Base-by-base conservation (phyloP, 495 filamentous ascomycete genomes). In the Penicillium pancosmium region DNA sequence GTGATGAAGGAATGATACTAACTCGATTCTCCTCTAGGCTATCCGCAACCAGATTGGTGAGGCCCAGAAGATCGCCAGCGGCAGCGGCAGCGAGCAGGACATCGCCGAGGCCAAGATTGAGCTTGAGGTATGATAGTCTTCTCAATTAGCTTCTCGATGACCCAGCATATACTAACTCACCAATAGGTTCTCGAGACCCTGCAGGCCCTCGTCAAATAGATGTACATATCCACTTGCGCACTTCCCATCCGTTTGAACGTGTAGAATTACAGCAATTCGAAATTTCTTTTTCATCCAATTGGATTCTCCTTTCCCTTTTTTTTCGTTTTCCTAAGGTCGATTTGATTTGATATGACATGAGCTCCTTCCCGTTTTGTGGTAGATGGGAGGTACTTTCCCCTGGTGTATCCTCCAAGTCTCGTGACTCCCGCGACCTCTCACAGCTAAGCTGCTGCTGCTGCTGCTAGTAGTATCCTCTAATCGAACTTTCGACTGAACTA, bases 91-190 rank as follows among this genome's bases (percentile, higher is more conserved):
- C 74, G 94, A 98, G 85, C 89, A 92, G 78, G 94, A 99, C 71
- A 90, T 97, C 75, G 93, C 92, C 56, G 94, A 98, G 85, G 94
- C 94, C 56, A 97, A 94, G 84, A 91, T 98, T 73, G 95, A 99
- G 82, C 79, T 99, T 62, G 94, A 98, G 90, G 94, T 97, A 79
- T 61, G 82, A 66, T 31, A 7, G 0, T 31, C 27, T 31, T 31
- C 27, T 3, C 3, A 31, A 31, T 9, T 31, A 31, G 27, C 27
- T 31, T 4, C 8, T 6, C 27, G 1, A 6, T 31, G 27, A 31
- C 12, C 21, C 15, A 3, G 44, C 36, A 38, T 19, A 21, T n/a
- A 62, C 62, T 71, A 59, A 70, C 55, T 44, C 10, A 46, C 46
- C 48, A 50, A 35, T 56, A 89, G 86, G 86, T 90, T 67, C 74